phyloP scores from a whole-genome alignment of 805 yeast genomes.

The Saccharomycopsis javanensis region DNA sequence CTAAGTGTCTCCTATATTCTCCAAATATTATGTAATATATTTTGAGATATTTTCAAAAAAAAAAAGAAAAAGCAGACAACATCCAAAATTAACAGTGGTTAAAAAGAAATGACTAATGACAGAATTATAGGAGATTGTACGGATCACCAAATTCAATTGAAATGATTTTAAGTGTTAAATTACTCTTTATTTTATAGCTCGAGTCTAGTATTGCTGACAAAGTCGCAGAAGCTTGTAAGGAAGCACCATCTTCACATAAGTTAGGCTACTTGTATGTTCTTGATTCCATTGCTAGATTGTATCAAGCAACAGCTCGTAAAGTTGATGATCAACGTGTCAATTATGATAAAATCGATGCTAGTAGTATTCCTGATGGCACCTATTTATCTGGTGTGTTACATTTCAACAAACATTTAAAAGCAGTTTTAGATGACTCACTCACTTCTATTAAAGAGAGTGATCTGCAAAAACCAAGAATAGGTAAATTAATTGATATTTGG shows the following conservation, averaged over 20 bases:
- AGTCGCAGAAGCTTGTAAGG: slow-evolving; percentile 58
- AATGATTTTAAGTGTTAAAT: not conserved
- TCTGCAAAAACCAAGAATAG: slow-evolving; percentile 58
- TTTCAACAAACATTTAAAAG: slow-evolving; percentile 7
- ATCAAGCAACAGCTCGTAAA: slow-evolving; percentile 62
- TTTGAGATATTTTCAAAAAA: not conserved
- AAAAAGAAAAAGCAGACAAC: not conserved
- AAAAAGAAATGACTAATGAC: not conserved
- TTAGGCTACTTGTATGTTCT: slow-evolving; percentile 85
- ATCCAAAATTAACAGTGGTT: not conserved
- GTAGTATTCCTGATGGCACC: slow-evolving; percentile 9
- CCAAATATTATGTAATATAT: not conserved
- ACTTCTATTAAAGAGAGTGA: slow-evolving; percentile 18
- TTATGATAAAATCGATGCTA: slow-evolving; percentile 7
- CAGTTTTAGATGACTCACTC: slow-evolving; percentile 5
- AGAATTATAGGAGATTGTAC: not conserved
- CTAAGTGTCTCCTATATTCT: not conserved
- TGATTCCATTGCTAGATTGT: slow-evolving; percentile 85
- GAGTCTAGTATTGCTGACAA: slow-evolving; percentile 49
- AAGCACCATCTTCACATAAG: slow-evolving; percentile 61
- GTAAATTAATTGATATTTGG: slow-evolving; percentile 89
- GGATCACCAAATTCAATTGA: not conserved
- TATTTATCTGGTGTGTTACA: slow-evolving; percentile 10
- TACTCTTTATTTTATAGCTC: slow-evolving; percentile 22
- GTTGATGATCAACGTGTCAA: slow-evolving; percentile 34